Evolutionary conservation across 257 asterid genomes (phyloP).

Genomic region (Buddleja alternifolia): DNA sequence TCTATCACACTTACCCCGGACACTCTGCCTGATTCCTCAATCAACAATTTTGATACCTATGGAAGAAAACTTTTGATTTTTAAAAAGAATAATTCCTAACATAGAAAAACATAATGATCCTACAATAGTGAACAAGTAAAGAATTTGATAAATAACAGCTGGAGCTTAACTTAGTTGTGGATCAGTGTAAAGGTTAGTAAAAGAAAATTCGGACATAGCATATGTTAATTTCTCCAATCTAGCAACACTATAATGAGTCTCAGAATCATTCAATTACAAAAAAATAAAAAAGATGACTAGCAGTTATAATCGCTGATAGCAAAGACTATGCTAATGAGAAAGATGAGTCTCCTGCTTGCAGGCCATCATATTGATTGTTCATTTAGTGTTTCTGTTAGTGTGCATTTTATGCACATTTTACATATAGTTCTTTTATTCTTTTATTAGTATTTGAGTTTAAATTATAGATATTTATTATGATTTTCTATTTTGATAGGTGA

Average conservation of each 20-base stretch:
- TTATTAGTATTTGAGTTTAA: too few species aligned
- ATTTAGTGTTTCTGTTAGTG: too few species aligned
- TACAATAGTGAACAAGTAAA: neutral
- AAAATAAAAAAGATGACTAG: neutral
- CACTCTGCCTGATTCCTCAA: conserved; percentile 63
- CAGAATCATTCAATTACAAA: neutral
- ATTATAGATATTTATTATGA: too few species aligned
- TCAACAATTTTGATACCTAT: conserved; percentile 71
- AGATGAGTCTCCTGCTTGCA: neutral
- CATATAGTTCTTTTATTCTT: too few species aligned
- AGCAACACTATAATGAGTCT: neutral
- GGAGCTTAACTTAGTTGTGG: neutral
- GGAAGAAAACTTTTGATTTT: conserved; percentile 17
- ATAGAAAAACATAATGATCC: conserved; percentile 20
- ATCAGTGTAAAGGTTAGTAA: neutral
- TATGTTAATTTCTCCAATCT: neutral
- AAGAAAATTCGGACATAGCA: conserved; percentile 1
- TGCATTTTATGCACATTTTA: too few species aligned
- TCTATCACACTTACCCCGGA: conserved; percentile 64
- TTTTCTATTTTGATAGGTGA: too few species aligned
- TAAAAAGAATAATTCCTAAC: conserved; percentile 9
- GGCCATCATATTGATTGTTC: neutral
- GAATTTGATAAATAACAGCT: neutral
- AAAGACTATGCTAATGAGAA: neutral
- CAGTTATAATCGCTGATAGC: neutral